Conservation (phyloP, 202 grass and related monocot genomes). For the Digitaria exilis region DNA sequence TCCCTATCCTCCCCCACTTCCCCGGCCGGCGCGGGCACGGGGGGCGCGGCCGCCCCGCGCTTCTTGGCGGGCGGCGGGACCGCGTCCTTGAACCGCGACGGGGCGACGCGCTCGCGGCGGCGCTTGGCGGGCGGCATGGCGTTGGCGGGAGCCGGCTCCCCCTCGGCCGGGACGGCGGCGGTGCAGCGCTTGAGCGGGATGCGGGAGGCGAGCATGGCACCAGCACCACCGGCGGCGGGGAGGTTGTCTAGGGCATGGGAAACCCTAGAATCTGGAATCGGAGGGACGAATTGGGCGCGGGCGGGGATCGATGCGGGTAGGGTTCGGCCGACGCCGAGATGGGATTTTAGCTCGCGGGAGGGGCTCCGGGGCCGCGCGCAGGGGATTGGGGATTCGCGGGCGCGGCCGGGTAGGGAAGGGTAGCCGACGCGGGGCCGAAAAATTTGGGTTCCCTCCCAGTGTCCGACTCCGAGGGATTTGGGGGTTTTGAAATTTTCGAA, state of each 20-base stretch:
- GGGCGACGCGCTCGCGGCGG: slow-evolving; percentile 51
- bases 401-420: not conserved
- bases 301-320: slow-evolving; percentile 20
- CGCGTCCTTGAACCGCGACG: slow-evolving; percentile 62
- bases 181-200: slow-evolving; percentile 67
- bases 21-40: not conserved
- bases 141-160: slow-evolving; percentile 9
- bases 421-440: slow-evolving; percentile 31
- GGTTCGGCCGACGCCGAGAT: slow-evolving; percentile 21
- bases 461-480: slow-evolving; percentile 33
- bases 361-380: not conserved
- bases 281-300: not conserved
- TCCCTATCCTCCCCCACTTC: not conserved
- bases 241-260: slow-evolving; percentile 28
- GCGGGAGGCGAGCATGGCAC: slow-evolving; percentile 56
- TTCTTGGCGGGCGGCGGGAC: slow-evolving; percentile 43
- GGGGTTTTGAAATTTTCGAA: slow-evolving; percentile 56
- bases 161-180: slow-evolving; percentile 42
- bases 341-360: slow-evolving; percentile 35
- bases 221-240: not conserved
- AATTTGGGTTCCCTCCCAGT: slow-evolving; percentile 36
- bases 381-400: not conserved
- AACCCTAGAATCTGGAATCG: slow-evolving; percentile 32
- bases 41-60: not conserved
- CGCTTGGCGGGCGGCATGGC: slow-evolving; percentile 47